A percentile compares a stretch with the other conserved stretches of the same genome.
Conservation (phyloP, 164 flowering plant species). For the Stephania japonica region DNA sequence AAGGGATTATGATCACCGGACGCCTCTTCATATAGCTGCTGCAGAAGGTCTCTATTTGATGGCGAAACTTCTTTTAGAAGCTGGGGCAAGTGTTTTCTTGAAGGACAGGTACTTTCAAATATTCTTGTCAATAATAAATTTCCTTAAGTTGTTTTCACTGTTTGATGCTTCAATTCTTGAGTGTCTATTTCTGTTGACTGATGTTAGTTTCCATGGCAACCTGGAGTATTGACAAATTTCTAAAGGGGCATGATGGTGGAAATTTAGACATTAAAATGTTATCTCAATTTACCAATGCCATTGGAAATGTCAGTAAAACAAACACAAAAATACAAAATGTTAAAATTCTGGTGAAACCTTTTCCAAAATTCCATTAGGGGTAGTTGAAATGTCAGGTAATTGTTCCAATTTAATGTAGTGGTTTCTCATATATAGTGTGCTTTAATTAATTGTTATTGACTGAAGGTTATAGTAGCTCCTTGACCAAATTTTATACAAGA, state of each 20-base stretch:
- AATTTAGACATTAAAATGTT: not conserved
- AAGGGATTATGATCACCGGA: conserved; percentile 72
- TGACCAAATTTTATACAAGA: not conserved
- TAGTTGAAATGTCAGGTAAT: not conserved
- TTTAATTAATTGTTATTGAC: not conserved
- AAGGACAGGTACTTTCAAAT: conserved; percentile 67
- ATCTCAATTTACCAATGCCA: not conserved
- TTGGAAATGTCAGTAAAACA: not conserved
- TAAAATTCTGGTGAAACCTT: not conserved
- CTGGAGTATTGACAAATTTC: not conserved
- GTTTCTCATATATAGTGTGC: not conserved
- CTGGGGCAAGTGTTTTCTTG: conserved; percentile 75
- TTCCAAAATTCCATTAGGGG: not conserved
- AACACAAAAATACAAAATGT: not conserved
- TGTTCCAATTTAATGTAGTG: not conserved
- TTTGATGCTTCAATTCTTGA: not conserved
- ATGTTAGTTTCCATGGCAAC: not conserved
- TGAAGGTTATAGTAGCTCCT: not conserved
- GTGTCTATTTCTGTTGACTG: not conserved
- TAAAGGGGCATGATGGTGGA: not conserved
- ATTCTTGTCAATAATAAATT: not conserved
- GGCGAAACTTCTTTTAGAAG: conserved; percentile 66
- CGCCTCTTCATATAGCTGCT: conserved; percentile 88
- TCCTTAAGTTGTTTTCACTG: not conserved
- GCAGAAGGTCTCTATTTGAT: conserved; percentile 64